Evolutionary conservation across 2,329 filamentous ascomycete species (phyloP), one percentile per base, ranked within the genome.

Genomic region (Hypoxylon sp.): DNA sequence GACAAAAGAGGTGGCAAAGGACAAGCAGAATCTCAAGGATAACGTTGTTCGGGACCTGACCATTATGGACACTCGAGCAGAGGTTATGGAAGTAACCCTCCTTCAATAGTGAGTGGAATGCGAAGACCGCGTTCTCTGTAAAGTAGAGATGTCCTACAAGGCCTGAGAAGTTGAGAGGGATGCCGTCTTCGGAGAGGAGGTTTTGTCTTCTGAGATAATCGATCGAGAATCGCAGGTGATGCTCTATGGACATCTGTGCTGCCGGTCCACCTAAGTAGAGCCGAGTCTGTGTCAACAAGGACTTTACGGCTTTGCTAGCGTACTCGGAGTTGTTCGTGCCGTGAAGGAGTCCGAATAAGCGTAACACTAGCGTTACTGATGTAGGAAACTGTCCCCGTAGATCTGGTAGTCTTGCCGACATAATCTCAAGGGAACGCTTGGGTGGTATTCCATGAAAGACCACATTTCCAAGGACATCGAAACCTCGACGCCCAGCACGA

Each of bases 181-280:
- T 73, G 34, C 89, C 89, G 1, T 71, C 66, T 0, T 73, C 67
- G 3, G 81, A 83, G 6, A 93, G 74, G 0, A 93, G 78, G 31
- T 81, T 75, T 60, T 91, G 86, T 25, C 86, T 77, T 13, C 88
- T 80, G 1, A 93, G 76, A 61, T 91, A 93, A 58, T 93, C 89
- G 32, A 93, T 88, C 0, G 88, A 91, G 68, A 93, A 93, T 3
- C 89, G 81, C 5, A 93, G 69, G 63, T 92, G 88, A 65, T 93
- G 89, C 41, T 88, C 78, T 1, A 91, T 83, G 1, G 88, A 82
- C 66, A 86, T 81, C 62, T 84, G 85, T 40, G 84, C 83, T 30
- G 84, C 82, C 2, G 83, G 76, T 0, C 88, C 87, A 32, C 88
- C 88, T 2, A 92, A 76, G 56, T 87, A 90, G 5, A 92, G 70